These are phyloP conservation scores for Eucalyptus tenuipes DNA, from an alignment of 345 rosid species.

Conservation along the genomic window DNA sequence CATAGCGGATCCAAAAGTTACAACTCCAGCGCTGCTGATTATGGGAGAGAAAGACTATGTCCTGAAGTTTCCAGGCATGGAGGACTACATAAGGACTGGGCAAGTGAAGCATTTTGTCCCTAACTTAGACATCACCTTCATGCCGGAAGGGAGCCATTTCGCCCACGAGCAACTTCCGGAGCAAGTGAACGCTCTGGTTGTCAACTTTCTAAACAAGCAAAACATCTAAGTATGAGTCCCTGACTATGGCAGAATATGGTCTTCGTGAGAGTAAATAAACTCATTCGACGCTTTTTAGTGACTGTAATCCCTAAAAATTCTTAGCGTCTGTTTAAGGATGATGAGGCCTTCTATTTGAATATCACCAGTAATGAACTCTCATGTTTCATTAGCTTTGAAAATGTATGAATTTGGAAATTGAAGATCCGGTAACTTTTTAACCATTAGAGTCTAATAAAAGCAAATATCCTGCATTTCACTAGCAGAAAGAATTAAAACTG, in stretches of 20 bases:
- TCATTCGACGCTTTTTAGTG: not conserved
- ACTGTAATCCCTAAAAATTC: not conserved
- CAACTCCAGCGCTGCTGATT: constrained; percentile 12
- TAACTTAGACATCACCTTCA: constrained; percentile 6
- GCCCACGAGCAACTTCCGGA: constrained; percentile 23
- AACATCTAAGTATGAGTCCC: not conserved
- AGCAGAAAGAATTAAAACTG: not conserved
- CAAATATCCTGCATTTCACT: not conserved
- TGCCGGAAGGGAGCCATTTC: constrained; percentile 24
- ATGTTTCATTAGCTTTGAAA: not conserved
- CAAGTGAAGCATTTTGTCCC: constrained; percentile 18
- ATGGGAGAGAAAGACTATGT: constrained; percentile 25
- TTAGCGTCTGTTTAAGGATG: not conserved
- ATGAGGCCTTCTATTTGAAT: not conserved
- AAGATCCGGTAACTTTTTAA: not conserved
- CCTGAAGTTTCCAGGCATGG: constrained; percentile 10
- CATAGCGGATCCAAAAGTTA: constrained; percentile 6
- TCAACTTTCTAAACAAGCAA: constrained; percentile 13
- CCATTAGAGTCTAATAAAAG: not conserved
- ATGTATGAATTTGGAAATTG: not conserved
- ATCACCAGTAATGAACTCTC: not conserved
- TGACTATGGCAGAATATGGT: not conserved
- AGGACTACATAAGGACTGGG: constrained; percentile 13
- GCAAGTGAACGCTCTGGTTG: constrained; percentile 11
- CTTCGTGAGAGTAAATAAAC: not conserved